Evolutionary conservation across 2,329 filamentous ascomycete species (phyloP).

Genomic region (Cercospora sp.): DNA sequence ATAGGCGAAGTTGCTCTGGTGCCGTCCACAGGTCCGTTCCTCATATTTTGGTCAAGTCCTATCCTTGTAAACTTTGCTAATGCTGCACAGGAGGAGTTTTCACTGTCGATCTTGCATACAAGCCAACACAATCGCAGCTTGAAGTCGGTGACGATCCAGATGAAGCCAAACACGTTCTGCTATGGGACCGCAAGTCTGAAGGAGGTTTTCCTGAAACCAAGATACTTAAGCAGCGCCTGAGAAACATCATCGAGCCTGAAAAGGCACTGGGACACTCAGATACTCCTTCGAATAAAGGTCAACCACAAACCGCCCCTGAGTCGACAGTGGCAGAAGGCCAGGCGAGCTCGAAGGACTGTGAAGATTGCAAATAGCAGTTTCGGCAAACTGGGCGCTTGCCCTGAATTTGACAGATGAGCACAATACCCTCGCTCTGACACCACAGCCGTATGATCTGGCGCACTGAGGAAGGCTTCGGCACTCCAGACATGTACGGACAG

Average conservation of each 20-base stretch:
- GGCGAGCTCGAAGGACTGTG: constrained; percentile 3
- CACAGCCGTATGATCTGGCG: not conserved
- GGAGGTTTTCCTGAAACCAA: constrained; percentile 95
- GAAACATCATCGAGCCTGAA: constrained; percentile 77
- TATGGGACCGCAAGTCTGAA: constrained; percentile 87
- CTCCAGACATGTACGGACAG: not conserved
- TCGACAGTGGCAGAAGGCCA: not conserved
- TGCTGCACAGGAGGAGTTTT: constrained; percentile 62
- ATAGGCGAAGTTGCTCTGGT: constrained; percentile 87
- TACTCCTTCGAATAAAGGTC: constrained; percentile 35
- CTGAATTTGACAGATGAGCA: not conserved
- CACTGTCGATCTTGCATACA: constrained; percentile 63
- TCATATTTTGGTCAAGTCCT: not conserved
- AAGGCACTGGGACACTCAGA: constrained; percentile 74
- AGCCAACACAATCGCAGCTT: constrained; percentile 9
- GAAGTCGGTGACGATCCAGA: constrained; percentile 15
- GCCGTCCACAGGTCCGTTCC: constrained; percentile 65
- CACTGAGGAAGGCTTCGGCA: not conserved
- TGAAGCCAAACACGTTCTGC: constrained; percentile 50
- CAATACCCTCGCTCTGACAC: not conserved
- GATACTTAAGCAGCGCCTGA: constrained; percentile 78
- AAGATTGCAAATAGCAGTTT: constrained; percentile 18
- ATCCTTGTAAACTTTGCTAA: not conserved
- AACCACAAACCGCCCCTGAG: not conserved
- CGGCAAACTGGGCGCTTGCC: not conserved